Conservation (phyloP, 768 basidiomycete species). For the Antrodiella citrinella region DNA sequence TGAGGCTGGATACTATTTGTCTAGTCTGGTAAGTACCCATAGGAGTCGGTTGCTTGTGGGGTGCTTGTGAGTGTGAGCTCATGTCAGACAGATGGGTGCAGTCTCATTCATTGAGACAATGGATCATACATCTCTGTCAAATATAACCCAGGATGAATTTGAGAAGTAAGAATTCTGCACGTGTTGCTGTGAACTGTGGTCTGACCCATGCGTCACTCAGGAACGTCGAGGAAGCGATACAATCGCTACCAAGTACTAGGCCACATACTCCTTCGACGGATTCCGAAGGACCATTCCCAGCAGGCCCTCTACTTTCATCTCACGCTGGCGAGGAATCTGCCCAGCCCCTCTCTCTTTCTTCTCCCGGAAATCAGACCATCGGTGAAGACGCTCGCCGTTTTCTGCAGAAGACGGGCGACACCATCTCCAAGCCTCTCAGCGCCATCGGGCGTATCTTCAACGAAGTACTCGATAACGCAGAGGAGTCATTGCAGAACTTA, state of each 20-base stretch:
- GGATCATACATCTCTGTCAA: conserved; percentile 92
- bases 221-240: conserved; percentile 57
- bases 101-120: conserved; percentile 97
- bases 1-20: conserved; percentile 95
- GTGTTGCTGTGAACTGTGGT: not conserved
- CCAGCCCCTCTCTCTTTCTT: conserved; percentile 59
- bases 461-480: conserved; percentile 69
- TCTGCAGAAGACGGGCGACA: conserved; percentile 86
- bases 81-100: conserved; percentile 69
- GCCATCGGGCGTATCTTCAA: conserved; percentile 85
- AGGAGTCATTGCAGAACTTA: conserved; percentile 54
- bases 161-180: conserved; percentile 45
- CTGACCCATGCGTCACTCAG: conserved; percentile 15
- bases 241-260: conserved; percentile 33
- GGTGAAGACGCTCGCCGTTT: conserved; percentile 73
- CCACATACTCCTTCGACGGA: conserved; percentile 22
- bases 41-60: too few relatives aligned
- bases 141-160: conserved; percentile 90
- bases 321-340: conserved; percentile 89
- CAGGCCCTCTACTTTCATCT: conserved; percentile 19
- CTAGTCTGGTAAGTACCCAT: conserved; percentile 67
- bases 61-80: not conserved
- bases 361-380: conserved; percentile 31
- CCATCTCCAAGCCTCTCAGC: conserved; percentile 83
- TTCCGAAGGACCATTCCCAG: conserved; percentile 24